Percentiles rank a stretch among this genome's conserved stretches.
Conservation (phyloP, 2,329 filamentous ascomycete genomes). For the Botrytis sinoallii region DNA sequence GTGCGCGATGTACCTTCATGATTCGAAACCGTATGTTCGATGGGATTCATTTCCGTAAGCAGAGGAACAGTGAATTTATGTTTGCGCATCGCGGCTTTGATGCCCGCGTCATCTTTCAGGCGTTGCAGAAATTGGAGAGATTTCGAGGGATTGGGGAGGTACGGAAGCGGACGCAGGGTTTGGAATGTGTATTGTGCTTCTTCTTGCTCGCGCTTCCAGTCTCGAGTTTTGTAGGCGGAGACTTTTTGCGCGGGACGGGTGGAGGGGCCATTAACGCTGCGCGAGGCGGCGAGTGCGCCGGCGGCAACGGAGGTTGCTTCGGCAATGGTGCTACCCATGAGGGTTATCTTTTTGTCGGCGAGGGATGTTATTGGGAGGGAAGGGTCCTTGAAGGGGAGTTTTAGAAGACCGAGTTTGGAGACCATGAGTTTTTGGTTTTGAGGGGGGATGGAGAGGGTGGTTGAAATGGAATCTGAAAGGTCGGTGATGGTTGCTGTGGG, state of each 20-base stretch:
- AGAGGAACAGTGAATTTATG: conserved; percentile 83
- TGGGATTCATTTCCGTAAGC: conserved; percentile 93
- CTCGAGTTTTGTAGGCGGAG: conserved; percentile 43
- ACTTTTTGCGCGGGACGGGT: conserved; percentile 35
- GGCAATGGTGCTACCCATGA: conserved; percentile 61
- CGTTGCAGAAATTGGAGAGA: conserved; percentile 70
- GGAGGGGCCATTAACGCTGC: conserved; percentile 43
- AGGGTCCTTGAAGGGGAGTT: conserved; percentile 60
- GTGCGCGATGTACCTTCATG: conserved; percentile 73
- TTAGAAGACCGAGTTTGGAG: conserved; percentile 62
- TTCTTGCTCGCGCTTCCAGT: conserved; percentile 44
- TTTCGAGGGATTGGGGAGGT: conserved; percentile 73
- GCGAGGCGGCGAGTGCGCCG: conserved; percentile 46
- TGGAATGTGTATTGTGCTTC: conserved; percentile 76
- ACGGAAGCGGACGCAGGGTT: conserved; percentile 68
- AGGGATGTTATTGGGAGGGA: conserved; percentile 46
- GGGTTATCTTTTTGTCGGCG: conserved; percentile 59
- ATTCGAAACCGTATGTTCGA: conserved; percentile 67
- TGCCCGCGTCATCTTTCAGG: conserved; percentile 78
- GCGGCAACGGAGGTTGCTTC: conserved; percentile 55
- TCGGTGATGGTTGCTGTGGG: conserved; percentile 51
- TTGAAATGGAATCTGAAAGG: conserved; percentile 57
- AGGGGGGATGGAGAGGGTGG: conserved; percentile 55
- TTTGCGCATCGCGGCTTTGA: conserved; percentile 76
- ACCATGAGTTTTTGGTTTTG: conserved; percentile 67